A percentile compares a stretch with the other conserved stretches of the same genome.
Evolutionary conservation across 805 yeast species (phyloP).

Genomic region (Scheffersomyces coipomensis): DNA sequence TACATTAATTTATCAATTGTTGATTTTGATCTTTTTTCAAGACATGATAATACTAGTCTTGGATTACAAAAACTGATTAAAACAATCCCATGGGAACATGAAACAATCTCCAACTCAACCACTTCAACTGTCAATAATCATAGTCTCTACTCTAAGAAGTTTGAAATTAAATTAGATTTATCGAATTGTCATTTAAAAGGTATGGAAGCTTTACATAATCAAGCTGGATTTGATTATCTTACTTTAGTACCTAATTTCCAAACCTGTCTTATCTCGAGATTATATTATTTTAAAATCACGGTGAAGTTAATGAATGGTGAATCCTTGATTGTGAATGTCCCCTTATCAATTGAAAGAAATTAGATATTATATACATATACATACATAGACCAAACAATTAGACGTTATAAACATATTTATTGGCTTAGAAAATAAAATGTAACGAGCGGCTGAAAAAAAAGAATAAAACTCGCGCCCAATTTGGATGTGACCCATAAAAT

Average conservation of each 20-base stretch:
- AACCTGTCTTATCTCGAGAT: conserved; percentile 31
- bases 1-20: conserved; percentile 27
- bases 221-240: conserved; percentile 23
- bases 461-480: neutral
- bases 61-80: conserved; percentile 22
- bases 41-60: conserved; percentile 6
- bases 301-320: conserved; percentile 30
- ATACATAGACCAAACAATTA: neutral
- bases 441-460: neutral
- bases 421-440: neutral
- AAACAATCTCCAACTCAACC: conserved; percentile 1
- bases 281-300: conserved; percentile 32
- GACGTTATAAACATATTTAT: neutral
- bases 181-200: conserved; percentile 29
- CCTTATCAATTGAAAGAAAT: conserved; percentile 28
- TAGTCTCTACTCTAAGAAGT: conserved; percentile 23
- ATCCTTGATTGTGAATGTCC: conserved; percentile 31
- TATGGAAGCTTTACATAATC: conserved; percentile 10
- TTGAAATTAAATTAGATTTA: conserved; percentile 27
- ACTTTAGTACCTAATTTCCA: conserved; percentile 42
- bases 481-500: no score
- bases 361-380: neutral
- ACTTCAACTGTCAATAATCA: conserved; percentile 10
- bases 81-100: conserved; percentile 29
- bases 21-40: conserved; percentile 13